Evolutionary conservation across 768 basidiomycete species (phyloP).

Genomic region (Lenzites betulinus): DNA sequence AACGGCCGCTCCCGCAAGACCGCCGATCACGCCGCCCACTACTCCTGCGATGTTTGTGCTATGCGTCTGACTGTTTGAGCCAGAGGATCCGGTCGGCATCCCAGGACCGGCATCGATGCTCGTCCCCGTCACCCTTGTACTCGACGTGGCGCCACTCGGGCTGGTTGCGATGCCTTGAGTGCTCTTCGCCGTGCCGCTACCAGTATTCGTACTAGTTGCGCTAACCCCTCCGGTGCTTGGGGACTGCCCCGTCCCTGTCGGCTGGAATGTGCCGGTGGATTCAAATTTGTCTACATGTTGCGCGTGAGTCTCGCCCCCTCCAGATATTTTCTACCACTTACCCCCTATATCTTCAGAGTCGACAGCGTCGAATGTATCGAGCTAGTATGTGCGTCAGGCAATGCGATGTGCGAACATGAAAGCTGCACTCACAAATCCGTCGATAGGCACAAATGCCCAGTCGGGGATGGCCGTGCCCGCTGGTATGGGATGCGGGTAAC

Average conservation of each 20-base stretch:
- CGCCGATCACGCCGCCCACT: slow-evolving; percentile 1
- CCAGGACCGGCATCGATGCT: too few species aligned
- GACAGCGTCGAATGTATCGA: background rate
- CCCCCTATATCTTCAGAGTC: background rate
- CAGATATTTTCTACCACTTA: background rate
- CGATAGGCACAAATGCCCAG: slow-evolving; percentile 2
- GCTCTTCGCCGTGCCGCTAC: background rate
- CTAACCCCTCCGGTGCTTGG: too few species aligned
- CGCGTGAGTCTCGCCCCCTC: too few species aligned
- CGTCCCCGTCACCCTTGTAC: too few species aligned
- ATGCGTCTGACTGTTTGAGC: too few species aligned
- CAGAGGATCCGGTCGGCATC: too few species aligned
- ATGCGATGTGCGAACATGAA: too few species aligned
- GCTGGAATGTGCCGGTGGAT: background rate
- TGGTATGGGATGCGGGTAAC: slow-evolving; percentile 5
- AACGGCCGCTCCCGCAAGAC: background rate
- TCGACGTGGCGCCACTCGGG: too few species aligned
- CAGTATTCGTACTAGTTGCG: too few species aligned
- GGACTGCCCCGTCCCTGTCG: too few species aligned
- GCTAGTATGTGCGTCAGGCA: too few species aligned
- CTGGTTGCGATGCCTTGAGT: too few species aligned
- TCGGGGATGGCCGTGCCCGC: background rate
- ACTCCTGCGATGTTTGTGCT: background rate
- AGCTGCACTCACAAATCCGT: slow-evolving; percentile 4
- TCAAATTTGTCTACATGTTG: slow-evolving; percentile 5